Conservation (phyloP, 441 rosid species). For the Flueggea neowawraea region DNA sequence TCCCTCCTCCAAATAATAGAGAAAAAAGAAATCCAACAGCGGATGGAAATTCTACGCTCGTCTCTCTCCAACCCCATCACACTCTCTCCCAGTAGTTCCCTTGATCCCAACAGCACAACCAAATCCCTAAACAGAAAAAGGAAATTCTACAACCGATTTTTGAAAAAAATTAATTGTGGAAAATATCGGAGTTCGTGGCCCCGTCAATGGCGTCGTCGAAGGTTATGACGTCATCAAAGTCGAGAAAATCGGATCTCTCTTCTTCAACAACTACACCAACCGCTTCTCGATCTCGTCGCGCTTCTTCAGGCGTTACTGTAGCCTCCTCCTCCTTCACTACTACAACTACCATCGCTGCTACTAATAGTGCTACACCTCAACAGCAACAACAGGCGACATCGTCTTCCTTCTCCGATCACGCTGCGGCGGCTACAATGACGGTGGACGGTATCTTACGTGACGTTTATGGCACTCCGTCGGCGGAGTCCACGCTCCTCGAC, state of each 20-base stretch:
- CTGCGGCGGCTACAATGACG: conserved; percentile 29
- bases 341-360: too few species aligned
- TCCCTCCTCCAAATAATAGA: too few species aligned
- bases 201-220: conserved; percentile 66
- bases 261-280: conserved; percentile 5
- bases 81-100: too few species aligned
- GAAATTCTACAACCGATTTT: too few species aligned
- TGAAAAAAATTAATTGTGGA: not conserved
- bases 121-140: too few species aligned
- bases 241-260: conserved; percentile 52
- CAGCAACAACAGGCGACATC: too few species aligned
- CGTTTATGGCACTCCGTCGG: conserved; percentile 26
- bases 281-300: conserved; percentile 36
- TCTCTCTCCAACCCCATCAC: too few species aligned
- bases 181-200: conserved; percentile 4
- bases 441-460: conserved; percentile 53
- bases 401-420: not conserved
- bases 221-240: conserved; percentile 53
- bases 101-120: too few species aligned
- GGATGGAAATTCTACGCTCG: too few species aligned
- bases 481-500: conserved; percentile 45
- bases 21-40: too few species aligned
- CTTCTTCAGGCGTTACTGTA: conserved; percentile 37
- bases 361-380: too few species aligned
- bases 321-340: not conserved